A percentile compares a stretch with the other conserved stretches of the same genome.
Evolutionary conservation across 148 eudicot genomes (phyloP).

Genomic region (Heliosperma pusillum): DNA sequence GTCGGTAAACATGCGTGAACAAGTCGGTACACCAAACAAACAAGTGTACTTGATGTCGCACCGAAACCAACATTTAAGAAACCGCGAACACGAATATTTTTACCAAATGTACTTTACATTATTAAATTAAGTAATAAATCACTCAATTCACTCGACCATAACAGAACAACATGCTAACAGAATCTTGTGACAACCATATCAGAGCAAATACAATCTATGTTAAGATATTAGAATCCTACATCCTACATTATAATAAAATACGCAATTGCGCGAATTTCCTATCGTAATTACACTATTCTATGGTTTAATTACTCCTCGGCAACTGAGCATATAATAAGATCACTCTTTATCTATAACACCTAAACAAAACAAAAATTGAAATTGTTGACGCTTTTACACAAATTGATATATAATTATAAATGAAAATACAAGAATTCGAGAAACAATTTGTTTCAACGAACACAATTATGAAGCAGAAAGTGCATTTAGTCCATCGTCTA

Average conservation of each 20-base stretch:
- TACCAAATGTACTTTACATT: background rate
- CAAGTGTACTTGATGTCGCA: slow-evolving; percentile 10
- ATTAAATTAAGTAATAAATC: background rate
- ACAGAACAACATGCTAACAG: background rate
- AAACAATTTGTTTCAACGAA: no score
- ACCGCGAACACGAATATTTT: background rate
- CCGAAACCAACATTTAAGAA: background rate
- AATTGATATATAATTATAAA: no score
- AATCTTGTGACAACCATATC: background rate
- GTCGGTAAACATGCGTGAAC: no score
- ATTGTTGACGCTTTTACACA: background rate
- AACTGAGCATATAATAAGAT: no score
- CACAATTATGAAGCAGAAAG: no score
- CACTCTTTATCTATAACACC: no score
- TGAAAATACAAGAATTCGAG: no score
- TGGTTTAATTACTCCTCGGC: background rate
- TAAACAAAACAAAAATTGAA: background rate
- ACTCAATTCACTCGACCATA: background rate
- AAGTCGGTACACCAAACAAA: slow-evolving; percentile 20
- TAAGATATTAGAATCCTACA: background rate
- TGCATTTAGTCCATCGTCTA: no score
- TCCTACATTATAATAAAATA: background rate
- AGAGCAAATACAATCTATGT: background rate
- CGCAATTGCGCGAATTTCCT: background rate
- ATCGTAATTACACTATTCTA: background rate